Evolutionary conservation across 164 flowering plant species (phyloP).

Genomic region (Stephania cephalantha): DNA sequence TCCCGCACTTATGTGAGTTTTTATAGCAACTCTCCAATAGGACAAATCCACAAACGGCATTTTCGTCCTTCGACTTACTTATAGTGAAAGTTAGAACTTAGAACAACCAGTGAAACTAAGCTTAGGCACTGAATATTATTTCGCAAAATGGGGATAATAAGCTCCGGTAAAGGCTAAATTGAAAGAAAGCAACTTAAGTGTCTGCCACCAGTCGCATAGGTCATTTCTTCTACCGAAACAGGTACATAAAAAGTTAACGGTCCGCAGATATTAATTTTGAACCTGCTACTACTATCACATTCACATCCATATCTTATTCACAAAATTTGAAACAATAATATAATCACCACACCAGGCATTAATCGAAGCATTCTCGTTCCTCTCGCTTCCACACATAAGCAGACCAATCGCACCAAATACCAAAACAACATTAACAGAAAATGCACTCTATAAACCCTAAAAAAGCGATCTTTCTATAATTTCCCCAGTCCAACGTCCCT

Average conservation of each 20-base stretch:
- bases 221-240: too few relatives aligned
- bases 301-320: too few relatives aligned
- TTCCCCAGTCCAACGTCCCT: background rate
- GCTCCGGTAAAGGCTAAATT: too few relatives aligned
- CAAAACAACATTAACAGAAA: background rate
- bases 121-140: background rate
- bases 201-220: too few relatives aligned
- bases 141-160: too few relatives aligned
- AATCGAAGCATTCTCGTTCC: background rate
- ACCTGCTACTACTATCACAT: too few relatives aligned
- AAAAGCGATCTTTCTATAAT: background rate
- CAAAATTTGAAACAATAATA: background rate
- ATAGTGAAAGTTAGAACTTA: background rate
- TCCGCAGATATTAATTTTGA: too few relatives aligned
- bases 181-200: too few relatives aligned
- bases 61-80: too few relatives aligned
- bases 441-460: background rate
- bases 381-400: background rate
- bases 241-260: too few relatives aligned
- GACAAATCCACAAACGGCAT: too few relatives aligned
- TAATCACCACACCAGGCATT: background rate
- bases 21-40: background rate
- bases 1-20: too few relatives aligned
- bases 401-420: background rate
- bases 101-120: background rate